A percentile compares a stretch with the other conserved stretches of the same genome.
phyloP scores from a whole-genome alignment of 192 early-diverging fungal species.

The Phlyctochytrium planicorne region DNA sequence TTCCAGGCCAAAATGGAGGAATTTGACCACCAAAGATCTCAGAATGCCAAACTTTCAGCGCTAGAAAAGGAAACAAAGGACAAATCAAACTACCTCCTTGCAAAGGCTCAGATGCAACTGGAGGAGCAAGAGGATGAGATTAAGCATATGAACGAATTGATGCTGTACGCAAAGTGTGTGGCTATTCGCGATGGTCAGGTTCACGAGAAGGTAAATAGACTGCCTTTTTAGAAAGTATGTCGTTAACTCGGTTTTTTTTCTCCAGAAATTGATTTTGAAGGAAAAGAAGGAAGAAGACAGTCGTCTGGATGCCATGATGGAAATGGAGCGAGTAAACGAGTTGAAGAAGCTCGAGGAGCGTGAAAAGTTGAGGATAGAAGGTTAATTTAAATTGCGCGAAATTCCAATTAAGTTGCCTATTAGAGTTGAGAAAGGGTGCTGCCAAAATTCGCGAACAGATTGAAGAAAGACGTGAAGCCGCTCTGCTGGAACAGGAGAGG shows the following conservation, averaged over 20 bases:
- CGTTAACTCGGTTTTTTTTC: background rate
- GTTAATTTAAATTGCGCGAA: slow-evolving; percentile 32
- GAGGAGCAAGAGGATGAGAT: slow-evolving; percentile 69
- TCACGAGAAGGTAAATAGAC: slow-evolving; percentile 59
- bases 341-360: slow-evolving; percentile 52
- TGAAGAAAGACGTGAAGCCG: slow-evolving; percentile 53
- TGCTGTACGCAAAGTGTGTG: slow-evolving; percentile 66
- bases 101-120: slow-evolving; percentile 60
- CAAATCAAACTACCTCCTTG: slow-evolving; percentile 53
- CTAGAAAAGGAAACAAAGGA: slow-evolving; percentile 56
- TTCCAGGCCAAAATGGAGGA: slow-evolving; percentile 51
- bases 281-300: slow-evolving; percentile 52
- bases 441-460: slow-evolving; percentile 57
- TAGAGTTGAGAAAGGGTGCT: slow-evolving; percentile 54
- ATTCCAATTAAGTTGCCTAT: background rate
- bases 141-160: slow-evolving; percentile 65
- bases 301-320: slow-evolving; percentile 59
- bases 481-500: slow-evolving; percentile 53
- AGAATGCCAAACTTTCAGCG: slow-evolving; percentile 48
- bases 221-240: background rate
- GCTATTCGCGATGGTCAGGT: slow-evolving; percentile 60
- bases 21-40: slow-evolving; percentile 43
- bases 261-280: slow-evolving; percentile 50
- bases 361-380: slow-evolving; percentile 44
- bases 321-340: slow-evolving; percentile 49